Conservation (phyloP, 208 protist species). For the Leishmania tropica region DNA sequence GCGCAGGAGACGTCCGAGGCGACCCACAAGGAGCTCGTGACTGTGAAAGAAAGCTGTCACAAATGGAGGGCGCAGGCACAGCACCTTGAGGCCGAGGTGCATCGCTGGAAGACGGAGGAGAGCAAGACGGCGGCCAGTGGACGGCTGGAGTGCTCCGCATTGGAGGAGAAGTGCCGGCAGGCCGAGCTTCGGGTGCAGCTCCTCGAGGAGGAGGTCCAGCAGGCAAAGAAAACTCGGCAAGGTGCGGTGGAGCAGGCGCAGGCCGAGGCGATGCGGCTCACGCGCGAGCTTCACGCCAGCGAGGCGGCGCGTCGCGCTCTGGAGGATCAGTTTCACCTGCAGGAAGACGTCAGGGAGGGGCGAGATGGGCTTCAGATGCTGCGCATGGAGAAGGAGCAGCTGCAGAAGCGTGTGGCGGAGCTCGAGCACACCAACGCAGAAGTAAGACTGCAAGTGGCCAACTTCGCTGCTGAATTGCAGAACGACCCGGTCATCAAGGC, state of each 20-base stretch:
- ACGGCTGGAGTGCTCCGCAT: constrained; percentile 31
- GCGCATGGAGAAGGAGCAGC: constrained; percentile 67
- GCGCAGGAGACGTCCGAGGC: constrained; percentile 15
- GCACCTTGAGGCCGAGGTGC: constrained; percentile 41
- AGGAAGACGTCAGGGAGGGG: constrained; percentile 53
- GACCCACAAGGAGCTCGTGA: constrained; percentile 11
- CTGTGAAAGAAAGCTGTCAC: constrained; percentile 25
- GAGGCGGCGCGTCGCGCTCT: constrained; percentile 77
- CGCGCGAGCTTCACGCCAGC: constrained; percentile 88
- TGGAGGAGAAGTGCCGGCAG: constrained; percentile 45
- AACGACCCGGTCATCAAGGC: constrained; percentile 79
- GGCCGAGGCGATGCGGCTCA: constrained; percentile 59
- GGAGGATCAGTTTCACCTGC: constrained; percentile 74
- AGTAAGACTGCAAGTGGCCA: constrained; percentile 78
- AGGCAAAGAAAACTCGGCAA: constrained; percentile 18
- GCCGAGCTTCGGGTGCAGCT: constrained; percentile 42
- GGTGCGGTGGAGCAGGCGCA: constrained; percentile 54
- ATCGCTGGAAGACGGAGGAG: constrained; percentile 59
- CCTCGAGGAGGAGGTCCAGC: constrained; percentile 43
- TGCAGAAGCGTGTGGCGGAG: constrained; percentile 70
- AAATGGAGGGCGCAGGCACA: constrained; percentile 37
- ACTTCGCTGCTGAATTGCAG: constrained; percentile 88
- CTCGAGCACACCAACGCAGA: constrained; percentile 80
- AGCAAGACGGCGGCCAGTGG: constrained; percentile 33
- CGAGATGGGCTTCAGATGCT: constrained; percentile 44